These are phyloP conservation scores for Lactifluus piperatus DNA, from an alignment of 768 basidiomycete species.

Conservation along the genomic window DNA sequence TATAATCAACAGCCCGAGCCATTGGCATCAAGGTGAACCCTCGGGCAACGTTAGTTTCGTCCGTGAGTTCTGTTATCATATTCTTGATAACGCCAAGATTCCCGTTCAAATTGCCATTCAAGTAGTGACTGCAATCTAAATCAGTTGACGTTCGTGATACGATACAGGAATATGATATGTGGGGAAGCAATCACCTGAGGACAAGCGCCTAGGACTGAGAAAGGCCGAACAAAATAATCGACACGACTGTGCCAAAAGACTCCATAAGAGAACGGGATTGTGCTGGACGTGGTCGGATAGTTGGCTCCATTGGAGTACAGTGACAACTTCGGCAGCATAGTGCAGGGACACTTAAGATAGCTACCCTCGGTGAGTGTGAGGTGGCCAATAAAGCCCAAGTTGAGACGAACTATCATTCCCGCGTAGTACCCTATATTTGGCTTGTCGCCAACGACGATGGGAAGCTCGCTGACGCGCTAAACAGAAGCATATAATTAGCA, in stretches of 20 bases:
- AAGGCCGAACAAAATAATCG: conserved; percentile 31
- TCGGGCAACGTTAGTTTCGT: conserved; percentile 49
- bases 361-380: neutral
- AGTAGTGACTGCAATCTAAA: neutral
- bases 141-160: neutral
- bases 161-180: conserved; percentile 15
- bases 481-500: too few species aligned
- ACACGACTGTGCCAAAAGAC: conserved; percentile 27
- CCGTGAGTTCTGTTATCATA: conserved; percentile 55
- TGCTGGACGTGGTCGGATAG: conserved; percentile 37
- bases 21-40: too few species aligned
- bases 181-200: too few species aligned
- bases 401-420: conserved; percentile 35
- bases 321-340: conserved; percentile 38
- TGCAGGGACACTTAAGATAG: conserved; percentile 37
- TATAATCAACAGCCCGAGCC: conserved; percentile 14
- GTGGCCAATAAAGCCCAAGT: neutral
- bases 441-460: conserved; percentile 36
- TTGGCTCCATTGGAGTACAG: conserved; percentile 40
- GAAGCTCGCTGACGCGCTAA: conserved; percentile 38
- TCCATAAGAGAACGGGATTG: conserved; percentile 35
- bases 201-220: conserved; percentile 27
- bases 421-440: conserved; percentile 37
- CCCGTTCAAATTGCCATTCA: neutral
- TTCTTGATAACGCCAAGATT: conserved; percentile 7